phyloP scores from a whole-genome alignment of 495 filamentous ascomycete genomes.

The Neurospora tetraspora region DNA sequence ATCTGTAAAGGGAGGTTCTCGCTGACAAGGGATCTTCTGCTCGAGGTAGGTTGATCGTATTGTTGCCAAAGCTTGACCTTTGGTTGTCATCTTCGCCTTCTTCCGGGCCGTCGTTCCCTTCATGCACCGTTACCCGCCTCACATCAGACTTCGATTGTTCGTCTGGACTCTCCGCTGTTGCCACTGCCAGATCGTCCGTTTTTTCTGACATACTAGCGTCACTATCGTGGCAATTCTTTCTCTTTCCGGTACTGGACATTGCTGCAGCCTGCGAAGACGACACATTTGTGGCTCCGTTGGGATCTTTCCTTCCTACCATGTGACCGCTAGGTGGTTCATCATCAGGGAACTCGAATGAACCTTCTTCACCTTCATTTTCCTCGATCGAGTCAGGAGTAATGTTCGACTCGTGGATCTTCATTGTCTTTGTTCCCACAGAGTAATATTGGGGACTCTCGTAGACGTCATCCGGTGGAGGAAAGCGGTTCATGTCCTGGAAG shows the following conservation, averaged over 20 bases:
- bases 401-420: not conserved
- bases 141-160: not conserved
- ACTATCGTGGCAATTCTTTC: not conserved
- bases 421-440: not conserved
- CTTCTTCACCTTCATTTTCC: not conserved
- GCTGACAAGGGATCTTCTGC: not conserved
- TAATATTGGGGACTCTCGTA: not conserved
- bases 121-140: not conserved
- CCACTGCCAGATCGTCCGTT: not conserved
- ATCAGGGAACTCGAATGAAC: not conserved
- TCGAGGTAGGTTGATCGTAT: not conserved
- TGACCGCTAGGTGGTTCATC: not conserved
- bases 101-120: not conserved
- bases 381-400: not conserved
- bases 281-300: not conserved
- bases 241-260: not conserved
- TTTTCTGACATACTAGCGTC: not conserved
- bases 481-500: slow-evolving; percentile 4
- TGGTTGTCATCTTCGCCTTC: not conserved
- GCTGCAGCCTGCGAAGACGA: not conserved
- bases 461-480: not conserved
- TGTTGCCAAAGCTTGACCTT: not conserved
- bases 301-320: not conserved
- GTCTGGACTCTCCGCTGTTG: not conserved
- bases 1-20: not conserved